Evolutionary conservation across 139 green algal genomes (phyloP).

Genomic region (Spirogloea muscicola): DNA sequence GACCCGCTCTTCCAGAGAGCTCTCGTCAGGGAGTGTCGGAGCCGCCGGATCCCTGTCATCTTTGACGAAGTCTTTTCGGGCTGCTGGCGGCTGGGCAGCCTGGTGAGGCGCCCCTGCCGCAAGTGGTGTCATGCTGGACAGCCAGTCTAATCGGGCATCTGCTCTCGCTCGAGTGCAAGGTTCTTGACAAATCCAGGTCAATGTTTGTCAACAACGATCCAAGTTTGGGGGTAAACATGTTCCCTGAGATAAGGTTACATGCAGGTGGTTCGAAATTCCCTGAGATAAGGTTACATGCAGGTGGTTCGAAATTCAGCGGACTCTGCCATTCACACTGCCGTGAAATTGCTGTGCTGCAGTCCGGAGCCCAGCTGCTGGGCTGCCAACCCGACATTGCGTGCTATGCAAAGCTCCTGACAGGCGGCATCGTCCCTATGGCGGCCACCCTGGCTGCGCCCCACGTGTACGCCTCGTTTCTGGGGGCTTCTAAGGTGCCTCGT

Average conservation of each 20-base stretch:
- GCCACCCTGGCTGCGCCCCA: conserved; percentile 72
- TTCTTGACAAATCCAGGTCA: no score
- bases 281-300: no score
- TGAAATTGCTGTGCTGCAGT: no score
- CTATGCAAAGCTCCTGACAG: conserved; percentile 92
- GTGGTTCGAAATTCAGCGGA: no score
- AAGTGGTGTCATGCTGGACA: no score
- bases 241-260: no score
- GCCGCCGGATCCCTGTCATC: conserved; percentile 78
- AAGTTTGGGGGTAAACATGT: no score
- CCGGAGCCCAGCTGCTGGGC: conserved; percentile 64
- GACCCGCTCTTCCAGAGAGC: conserved; percentile 85
- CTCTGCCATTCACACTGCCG: no score
- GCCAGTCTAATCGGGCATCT: no score
- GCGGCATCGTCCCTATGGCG: conserved; percentile 76
- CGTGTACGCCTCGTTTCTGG: conserved; percentile 81
- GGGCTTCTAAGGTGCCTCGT: conserved; percentile 44
- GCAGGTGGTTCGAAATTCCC: no score
- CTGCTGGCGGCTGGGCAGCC: conserved; percentile 73
- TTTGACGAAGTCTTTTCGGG: conserved; percentile 94
- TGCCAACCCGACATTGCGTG: conserved; percentile 84
- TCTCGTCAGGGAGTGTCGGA: conserved; percentile 60
- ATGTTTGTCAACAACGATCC: no score
- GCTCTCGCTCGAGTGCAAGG: no score
- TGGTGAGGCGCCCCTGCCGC: conserved; percentile 16